A percentile compares a stretch with the other conserved stretches of the same genome.
Conservation (phyloP, 352 stramenopile species). For the Phytophthora parvispora region DNA sequence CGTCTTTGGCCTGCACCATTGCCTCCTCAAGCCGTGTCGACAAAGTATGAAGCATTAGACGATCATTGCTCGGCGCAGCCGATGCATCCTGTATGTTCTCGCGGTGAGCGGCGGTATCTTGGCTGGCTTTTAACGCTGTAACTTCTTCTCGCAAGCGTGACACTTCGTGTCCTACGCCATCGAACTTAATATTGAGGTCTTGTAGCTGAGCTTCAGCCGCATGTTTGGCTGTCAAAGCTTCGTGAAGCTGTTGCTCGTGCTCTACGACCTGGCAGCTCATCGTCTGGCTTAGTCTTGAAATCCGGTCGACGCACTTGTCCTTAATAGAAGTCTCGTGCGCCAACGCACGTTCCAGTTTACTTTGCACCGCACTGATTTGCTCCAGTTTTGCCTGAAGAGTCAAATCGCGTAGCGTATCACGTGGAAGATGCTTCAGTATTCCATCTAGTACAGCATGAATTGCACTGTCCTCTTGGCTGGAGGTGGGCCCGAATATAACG, state of each 20-base stretch:
- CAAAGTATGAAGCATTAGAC: conserved; percentile 62
- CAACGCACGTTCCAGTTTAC: conserved; percentile 49
- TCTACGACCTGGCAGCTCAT: conserved; percentile 74
- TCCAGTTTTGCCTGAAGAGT: conserved; percentile 62
- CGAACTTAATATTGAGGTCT: conserved; percentile 56
- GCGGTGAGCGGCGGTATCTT: not conserved
- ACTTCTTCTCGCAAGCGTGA: conserved; percentile 56
- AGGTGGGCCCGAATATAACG: not conserved
- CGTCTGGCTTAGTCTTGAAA: conserved; percentile 74
- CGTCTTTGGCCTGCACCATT: conserved; percentile 76
- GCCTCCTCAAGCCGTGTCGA: conserved; percentile 61
- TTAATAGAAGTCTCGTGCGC: conserved; percentile 64
- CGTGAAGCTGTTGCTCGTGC: conserved; percentile 68
- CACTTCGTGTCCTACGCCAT: conserved; percentile 52
- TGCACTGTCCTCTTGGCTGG: conserved; percentile 18
- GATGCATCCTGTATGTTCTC: not conserved
- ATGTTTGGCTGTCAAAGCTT: conserved; percentile 50
- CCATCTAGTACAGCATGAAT: conserved; percentile 41
- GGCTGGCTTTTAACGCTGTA: conserved; percentile 38
- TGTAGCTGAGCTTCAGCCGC: conserved; percentile 41
- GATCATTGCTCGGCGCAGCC: conserved; percentile 34
- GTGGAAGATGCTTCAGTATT: conserved; percentile 39
- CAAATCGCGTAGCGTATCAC: conserved; percentile 31
- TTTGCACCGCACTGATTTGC: conserved; percentile 33
- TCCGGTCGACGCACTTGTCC: conserved; percentile 76